Evolutionary conservation across 768 basidiomycete genomes (phyloP).

Genomic region (Hericium coralloides): DNA sequence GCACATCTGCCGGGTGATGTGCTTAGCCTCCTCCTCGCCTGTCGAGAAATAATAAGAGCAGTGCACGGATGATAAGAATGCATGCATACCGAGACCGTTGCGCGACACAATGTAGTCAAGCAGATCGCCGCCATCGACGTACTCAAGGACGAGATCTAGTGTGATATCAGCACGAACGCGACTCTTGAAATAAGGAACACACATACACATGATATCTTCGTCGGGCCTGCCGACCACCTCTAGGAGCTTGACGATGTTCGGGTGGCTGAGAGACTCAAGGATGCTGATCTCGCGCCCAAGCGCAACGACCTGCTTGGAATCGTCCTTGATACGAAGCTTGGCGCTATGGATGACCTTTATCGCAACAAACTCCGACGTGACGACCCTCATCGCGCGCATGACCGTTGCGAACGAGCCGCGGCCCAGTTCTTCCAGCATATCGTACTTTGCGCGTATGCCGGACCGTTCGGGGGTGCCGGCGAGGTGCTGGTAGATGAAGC

Average conservation of each 20-base stretch:
- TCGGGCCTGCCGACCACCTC: conserved; percentile 55
- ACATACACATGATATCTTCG: conserved; percentile 43
- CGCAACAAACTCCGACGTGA: conserved; percentile 69
- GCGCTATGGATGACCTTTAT: conserved; percentile 75
- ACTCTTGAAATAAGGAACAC: conserved; percentile 6
- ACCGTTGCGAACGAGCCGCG: conserved; percentile 91
- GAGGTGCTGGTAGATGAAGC: conserved; percentile 64
- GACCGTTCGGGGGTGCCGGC: conserved; percentile 39
- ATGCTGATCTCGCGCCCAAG: conserved; percentile 74
- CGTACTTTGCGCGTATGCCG: conserved; percentile 59
- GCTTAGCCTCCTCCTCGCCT: conserved; percentile 51
- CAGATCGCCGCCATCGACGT: conserved; percentile 82
- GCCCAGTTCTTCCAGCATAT: conserved; percentile 65
- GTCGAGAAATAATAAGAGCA: conserved; percentile 1
- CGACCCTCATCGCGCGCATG: conserved; percentile 66
- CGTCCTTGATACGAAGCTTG: conserved; percentile 28
- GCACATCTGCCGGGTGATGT: conserved; percentile 79
- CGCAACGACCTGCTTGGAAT: conserved; percentile 12
- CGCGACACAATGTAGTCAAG: conserved; percentile 70
- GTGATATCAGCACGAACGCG: conserved; percentile 22
- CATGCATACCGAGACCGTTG: background rate
- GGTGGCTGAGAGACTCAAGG: conserved; percentile 67
- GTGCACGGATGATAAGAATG: background rate
- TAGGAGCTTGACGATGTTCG: conserved; percentile 72
- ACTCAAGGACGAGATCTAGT: conserved; percentile 75